These are phyloP conservation scores for Rosa multiflora DNA, from an alignment of 306 rosid species.

Conservation along the genomic window DNA sequence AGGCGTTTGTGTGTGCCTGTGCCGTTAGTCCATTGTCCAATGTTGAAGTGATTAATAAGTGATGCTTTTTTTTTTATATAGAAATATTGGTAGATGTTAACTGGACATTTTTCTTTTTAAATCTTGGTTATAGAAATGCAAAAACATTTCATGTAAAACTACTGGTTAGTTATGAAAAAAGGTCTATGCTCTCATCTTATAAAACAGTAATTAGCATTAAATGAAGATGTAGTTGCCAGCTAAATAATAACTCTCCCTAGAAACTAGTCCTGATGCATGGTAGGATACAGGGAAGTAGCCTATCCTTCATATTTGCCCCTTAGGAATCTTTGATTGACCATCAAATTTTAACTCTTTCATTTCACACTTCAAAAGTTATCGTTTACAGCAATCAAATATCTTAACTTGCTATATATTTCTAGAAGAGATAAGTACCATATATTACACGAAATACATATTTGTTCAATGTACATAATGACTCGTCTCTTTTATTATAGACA, in stretches of 20 bases:
- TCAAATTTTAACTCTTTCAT: constrained; percentile 1
- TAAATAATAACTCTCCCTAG: not conserved
- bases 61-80: not conserved
- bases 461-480: not conserved
- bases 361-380: not conserved
- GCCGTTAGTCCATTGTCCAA: not conserved
- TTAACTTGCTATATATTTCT: not conserved
- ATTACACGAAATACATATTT: not conserved
- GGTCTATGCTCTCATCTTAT: not conserved
- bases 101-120: not conserved
- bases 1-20: not conserved
- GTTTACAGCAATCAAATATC: not conserved
- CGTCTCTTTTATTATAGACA: constrained; percentile 12
- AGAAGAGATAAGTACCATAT: not conserved
- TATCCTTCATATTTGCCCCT: constrained; percentile 1
- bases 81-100: not conserved
- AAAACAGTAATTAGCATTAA: not conserved
- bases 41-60: not conserved
- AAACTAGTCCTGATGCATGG: not conserved
- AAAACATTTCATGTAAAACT: not conserved
- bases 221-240: not conserved
- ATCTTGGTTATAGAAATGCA: not conserved
- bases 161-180: not conserved
- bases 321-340: not conserved
- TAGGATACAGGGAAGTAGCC: not conserved